Conservation (phyloP, 345 rosid genomes). For the Ailanthus altissimus region DNA sequence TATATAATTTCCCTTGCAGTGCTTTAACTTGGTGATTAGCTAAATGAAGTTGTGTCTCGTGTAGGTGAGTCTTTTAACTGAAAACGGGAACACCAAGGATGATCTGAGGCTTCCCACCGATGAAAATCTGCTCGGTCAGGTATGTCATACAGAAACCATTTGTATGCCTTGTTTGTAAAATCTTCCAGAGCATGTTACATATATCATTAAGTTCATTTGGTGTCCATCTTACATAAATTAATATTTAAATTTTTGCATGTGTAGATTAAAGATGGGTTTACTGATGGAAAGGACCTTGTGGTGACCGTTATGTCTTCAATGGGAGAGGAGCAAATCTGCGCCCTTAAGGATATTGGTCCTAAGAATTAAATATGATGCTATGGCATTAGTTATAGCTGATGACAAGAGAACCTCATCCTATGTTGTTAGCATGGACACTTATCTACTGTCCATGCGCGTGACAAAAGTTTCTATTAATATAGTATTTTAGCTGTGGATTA, state of each 20-base stretch:
- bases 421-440: slow-evolving; percentile 23
- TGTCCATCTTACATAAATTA: too few species aligned
- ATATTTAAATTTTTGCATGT: background rate
- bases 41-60: background rate
- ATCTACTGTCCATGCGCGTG: slow-evolving; percentile 18
- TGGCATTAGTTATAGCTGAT: slow-evolving; percentile 30
- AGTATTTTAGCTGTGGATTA: slow-evolving; percentile 24
- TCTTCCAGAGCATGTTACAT: background rate
- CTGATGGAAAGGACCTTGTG: slow-evolving; percentile 68
- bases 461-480: slow-evolving; percentile 24
- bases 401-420: slow-evolving; percentile 11
- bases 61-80: slow-evolving; percentile 74
- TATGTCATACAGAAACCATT: slow-evolving; percentile 3
- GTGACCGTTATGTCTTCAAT: slow-evolving; percentile 68
- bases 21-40: slow-evolving; percentile 4
- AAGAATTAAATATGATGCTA: slow-evolving; percentile 45
- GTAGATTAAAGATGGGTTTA: slow-evolving; percentile 64
- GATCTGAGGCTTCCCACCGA: slow-evolving; percentile 78
- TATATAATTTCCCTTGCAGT: background rate
- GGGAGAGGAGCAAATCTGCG: slow-evolving; percentile 74
- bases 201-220: background rate
- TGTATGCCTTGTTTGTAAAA: background rate
- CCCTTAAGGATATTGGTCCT: slow-evolving; percentile 71
- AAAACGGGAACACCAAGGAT: slow-evolving; percentile 68
- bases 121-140: slow-evolving; percentile 64